Evolutionary conservation across 1,139 yeast species (phyloP).

Genomic region (Ogataea hybrid): DNA sequence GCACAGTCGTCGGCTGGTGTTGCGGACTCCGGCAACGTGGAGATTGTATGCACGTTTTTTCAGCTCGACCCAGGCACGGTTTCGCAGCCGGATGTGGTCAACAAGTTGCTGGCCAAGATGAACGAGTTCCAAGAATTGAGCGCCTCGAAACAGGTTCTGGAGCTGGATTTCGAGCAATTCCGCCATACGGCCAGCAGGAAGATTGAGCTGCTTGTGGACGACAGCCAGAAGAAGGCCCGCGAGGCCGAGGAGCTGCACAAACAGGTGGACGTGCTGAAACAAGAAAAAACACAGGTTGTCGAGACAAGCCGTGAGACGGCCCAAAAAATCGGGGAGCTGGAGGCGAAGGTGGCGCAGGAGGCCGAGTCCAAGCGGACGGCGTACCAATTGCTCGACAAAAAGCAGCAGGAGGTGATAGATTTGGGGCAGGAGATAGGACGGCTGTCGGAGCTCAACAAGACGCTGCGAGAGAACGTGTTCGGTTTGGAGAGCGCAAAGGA

Average conservation of each 20-base stretch:
- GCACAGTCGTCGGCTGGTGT: neutral
- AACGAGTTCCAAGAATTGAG: constrained; percentile 47
- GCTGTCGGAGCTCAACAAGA: constrained; percentile 43
- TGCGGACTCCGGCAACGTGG: neutral
- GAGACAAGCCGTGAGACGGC: constrained; percentile 25
- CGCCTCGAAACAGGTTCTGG: constrained; percentile 50
- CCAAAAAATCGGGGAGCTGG: constrained; percentile 21
- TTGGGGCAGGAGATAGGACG: constrained; percentile 52
- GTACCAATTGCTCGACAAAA: constrained; percentile 41
- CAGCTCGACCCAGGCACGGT: constrained; percentile 34
- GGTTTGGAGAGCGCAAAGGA: constrained; percentile 34
- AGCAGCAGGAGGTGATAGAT: constrained; percentile 47
- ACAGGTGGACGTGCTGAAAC: constrained; percentile 33
- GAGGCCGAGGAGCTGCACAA: constrained; percentile 19
- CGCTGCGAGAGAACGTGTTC: constrained; percentile 38
- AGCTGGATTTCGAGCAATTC: constrained; percentile 54
- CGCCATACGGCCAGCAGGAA: constrained; percentile 39
- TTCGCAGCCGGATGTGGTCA: constrained; percentile 31
- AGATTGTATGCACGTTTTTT: constrained; percentile 23
- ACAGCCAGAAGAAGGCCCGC: constrained; percentile 22
- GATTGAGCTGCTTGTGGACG: constrained; percentile 34
- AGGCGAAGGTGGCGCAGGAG: constrained; percentile 26
- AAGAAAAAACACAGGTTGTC: constrained; percentile 27
- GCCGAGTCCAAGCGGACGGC: constrained; percentile 39
- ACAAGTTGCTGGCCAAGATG: constrained; percentile 43